phyloP scores from a whole-genome alignment of 2,329 filamentous ascomycete genomes.

The Tolypocladium amazonense region DNA sequence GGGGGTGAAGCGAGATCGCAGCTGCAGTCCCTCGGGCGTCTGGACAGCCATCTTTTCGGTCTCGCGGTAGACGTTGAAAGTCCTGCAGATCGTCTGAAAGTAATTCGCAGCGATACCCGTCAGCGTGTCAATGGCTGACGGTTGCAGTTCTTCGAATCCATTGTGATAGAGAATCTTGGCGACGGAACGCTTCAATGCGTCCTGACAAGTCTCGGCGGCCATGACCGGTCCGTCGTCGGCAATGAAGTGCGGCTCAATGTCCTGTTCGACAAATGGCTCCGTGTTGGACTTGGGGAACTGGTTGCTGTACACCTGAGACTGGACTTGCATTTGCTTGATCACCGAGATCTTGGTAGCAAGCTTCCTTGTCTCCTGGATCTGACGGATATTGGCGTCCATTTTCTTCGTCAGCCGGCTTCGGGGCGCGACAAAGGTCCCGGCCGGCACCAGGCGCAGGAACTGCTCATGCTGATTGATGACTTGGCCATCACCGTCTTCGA shows the following conservation, averaged over 20 bases:
- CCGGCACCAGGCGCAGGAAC: constrained; percentile 66
- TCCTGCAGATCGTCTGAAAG: constrained; percentile 72
- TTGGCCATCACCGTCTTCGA: constrained; percentile 80
- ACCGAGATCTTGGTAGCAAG: constrained; percentile 93
- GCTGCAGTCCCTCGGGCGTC: constrained; percentile 28
- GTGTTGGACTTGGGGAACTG: constrained; percentile 96
- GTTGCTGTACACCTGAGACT: constrained; percentile 95
- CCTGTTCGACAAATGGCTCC: constrained; percentile 76
- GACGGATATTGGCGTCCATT: constrained; percentile 82
- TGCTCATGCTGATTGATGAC: constrained; percentile 83
- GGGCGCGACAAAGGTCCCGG: constrained; percentile 65
- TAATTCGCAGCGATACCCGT: constrained; percentile 86
- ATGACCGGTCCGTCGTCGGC: constrained; percentile 84
- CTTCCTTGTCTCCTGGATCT: constrained; percentile 95
- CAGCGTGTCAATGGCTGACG: constrained; percentile 80
- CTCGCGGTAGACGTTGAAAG: constrained; percentile 75
- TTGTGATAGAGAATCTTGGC: constrained; percentile 93
- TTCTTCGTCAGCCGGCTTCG: constrained; percentile 64
- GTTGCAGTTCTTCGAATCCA: constrained; percentile 94
- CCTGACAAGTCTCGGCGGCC: constrained; percentile 69
- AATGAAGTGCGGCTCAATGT: constrained; percentile 81
- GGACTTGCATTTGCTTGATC: constrained; percentile 98
- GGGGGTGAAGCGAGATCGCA: constrained; percentile 59
- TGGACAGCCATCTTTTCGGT: constrained; percentile 60
- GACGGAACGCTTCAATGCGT: constrained; percentile 79